Evolutionary conservation across 2,329 filamentous ascomycete genomes (phyloP).

Genomic region (Venturiaceae sp.): DNA sequence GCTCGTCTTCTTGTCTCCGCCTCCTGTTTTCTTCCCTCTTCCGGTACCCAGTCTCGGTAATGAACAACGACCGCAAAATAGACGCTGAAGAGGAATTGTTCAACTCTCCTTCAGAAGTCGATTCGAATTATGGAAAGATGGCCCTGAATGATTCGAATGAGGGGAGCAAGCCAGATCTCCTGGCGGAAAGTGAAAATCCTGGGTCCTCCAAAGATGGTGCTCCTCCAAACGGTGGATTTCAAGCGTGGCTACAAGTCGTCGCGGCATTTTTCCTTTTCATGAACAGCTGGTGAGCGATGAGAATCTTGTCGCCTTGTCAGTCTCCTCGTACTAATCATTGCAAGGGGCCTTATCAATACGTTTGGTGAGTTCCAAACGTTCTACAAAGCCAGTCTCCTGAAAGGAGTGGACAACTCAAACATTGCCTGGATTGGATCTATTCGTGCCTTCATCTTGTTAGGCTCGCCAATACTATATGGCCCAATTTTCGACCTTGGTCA

Average conservation of each 20-base stretch:
- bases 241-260: slow-evolving; percentile 38
- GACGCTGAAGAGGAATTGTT: too few relatives aligned
- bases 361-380: slow-evolving; percentile 8
- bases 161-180: neutral
- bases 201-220: neutral
- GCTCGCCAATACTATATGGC: slow-evolving; percentile 36
- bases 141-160: neutral
- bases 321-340: neutral
- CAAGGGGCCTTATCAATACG: slow-evolving; percentile 3
- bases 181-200: neutral
- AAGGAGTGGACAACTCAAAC: slow-evolving; percentile 12
- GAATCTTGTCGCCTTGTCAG: neutral
- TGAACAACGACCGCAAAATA: too few relatives aligned
- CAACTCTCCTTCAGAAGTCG: neutral
- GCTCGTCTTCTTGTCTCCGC: too few relatives aligned
- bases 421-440: slow-evolving; percentile 40
- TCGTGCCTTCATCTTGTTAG: slow-evolving; percentile 36
- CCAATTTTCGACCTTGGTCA: slow-evolving; percentile 40
- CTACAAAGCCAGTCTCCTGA: slow-evolving; percentile 1
- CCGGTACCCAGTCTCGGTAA: too few relatives aligned
- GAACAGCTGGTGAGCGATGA: slow-evolving; percentile 27
- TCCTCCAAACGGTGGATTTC: neutral
- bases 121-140: neutral
- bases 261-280: slow-evolving; percentile 37
- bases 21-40: too few relatives aligned